A percentile compares a stretch with the other conserved stretches of the same genome.
Evolutionary conservation across 1,284 basidiomycete genomes (phyloP).

Genomic region (Tilletia setariae): DNA sequence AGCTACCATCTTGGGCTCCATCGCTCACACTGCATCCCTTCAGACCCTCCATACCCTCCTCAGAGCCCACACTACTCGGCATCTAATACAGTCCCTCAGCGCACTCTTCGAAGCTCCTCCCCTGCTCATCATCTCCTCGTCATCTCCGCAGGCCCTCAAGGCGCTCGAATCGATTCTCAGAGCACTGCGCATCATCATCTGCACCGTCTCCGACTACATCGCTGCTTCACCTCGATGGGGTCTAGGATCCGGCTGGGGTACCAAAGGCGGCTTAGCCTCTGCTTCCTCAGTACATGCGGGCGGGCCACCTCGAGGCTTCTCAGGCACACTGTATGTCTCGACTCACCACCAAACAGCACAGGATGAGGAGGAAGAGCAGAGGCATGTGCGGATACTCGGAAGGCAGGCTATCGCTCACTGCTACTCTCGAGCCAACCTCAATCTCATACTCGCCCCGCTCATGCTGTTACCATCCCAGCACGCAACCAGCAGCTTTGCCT

Average conservation of each 20-base stretch:
- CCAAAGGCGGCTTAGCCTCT: neutral
- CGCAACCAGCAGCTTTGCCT: constrained; percentile 17
- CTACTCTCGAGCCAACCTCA: constrained; percentile 1
- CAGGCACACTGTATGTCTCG: no score
- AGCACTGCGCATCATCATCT: constrained; percentile 38
- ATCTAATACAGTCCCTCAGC: constrained; percentile 18
- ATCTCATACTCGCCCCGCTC: constrained; percentile 15
- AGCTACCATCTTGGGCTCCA: constrained; percentile 29
- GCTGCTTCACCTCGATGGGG: constrained; percentile 42
- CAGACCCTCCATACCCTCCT: neutral
- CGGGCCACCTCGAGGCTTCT: neutral
- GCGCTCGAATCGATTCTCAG: constrained; percentile 35
- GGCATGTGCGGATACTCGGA: constrained; percentile 9
- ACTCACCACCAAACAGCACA: no score
- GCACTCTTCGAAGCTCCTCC: neutral
- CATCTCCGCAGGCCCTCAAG: neutral
- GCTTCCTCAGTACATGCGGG: neutral
- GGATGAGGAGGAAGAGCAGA: constrained; percentile 7
- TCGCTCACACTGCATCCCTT: constrained; percentile 26
- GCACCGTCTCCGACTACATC: constrained; percentile 43
- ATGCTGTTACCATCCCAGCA: constrained; percentile 14
- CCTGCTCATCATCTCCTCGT: constrained; percentile 7
- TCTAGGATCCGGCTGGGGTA: constrained; percentile 40
- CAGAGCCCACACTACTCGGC: constrained; percentile 14
- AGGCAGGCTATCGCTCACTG: constrained; percentile 5